A percentile compares a stretch with the other conserved stretches of the same genome.
Conservation (phyloP, 2,329 filamentous ascomycete species). For the Sporothrix sp. region DNA sequence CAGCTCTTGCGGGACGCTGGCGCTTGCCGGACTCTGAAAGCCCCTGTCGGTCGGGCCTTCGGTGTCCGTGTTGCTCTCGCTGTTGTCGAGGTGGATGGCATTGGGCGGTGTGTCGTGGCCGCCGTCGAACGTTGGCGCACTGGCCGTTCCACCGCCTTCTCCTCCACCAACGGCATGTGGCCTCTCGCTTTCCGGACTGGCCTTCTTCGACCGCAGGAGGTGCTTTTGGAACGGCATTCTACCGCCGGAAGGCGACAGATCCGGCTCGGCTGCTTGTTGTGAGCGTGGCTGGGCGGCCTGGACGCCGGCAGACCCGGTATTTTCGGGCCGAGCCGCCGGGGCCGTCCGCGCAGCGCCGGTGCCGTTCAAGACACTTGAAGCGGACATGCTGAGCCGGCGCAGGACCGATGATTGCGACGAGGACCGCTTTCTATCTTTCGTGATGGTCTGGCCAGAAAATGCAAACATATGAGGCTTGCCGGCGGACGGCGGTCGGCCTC, state of each 20-base stretch:
- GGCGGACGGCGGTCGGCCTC: background rate
- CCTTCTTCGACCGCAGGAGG: background rate
- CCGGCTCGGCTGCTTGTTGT: background rate
- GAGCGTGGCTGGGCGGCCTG: background rate
- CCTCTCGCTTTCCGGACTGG: background rate
- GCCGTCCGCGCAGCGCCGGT: background rate
- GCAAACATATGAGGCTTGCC: background rate
- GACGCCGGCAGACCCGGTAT: background rate
- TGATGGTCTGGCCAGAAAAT: background rate
- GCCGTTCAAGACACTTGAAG: background rate
- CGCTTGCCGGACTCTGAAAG: no score
- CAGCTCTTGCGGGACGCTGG: no score
- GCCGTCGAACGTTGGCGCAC: background rate
- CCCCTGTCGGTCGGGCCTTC: background rate
- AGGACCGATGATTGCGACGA: background rate
- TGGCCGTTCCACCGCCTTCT: background rate
- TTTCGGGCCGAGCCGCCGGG: background rate
- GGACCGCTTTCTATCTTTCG: conserved; percentile 4
- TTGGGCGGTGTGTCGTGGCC: background rate
- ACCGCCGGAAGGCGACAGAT: background rate
- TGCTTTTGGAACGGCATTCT: conserved; percentile 5
- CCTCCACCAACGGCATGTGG: background rate
- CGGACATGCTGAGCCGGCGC: background rate
- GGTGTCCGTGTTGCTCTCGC: background rate
- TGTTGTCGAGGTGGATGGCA: background rate